Percentiles rank a stretch among this genome's conserved stretches.
Conservation (phyloP, 2,329 filamentous ascomycete species). For the Aspergillus neoniger region DNA sequence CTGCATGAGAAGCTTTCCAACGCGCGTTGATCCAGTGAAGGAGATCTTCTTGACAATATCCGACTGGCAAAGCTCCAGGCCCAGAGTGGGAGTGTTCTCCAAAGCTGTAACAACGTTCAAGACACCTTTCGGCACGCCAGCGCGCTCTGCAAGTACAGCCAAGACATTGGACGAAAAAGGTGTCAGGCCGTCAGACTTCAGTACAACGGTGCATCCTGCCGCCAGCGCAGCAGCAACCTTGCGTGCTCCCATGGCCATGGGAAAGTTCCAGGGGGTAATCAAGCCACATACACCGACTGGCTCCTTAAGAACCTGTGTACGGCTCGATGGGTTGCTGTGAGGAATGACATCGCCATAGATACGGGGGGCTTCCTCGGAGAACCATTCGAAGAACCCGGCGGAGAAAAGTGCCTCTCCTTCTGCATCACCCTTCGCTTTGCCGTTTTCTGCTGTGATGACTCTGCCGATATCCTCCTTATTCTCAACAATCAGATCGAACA, state of each 20-base stretch:
- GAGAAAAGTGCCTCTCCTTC: slow-evolving; percentile 58
- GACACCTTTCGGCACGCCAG: slow-evolving; percentile 82
- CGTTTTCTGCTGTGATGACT: slow-evolving; percentile 67
- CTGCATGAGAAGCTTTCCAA: slow-evolving; percentile 77
- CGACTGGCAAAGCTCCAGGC: slow-evolving; percentile 37
- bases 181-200: slow-evolving; percentile 85
- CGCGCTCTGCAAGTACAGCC: slow-evolving; percentile 77
- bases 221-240: slow-evolving; percentile 64
- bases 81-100: slow-evolving; percentile 74
- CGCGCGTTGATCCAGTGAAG: slow-evolving; percentile 75
- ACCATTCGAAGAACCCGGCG: slow-evolving; percentile 61
- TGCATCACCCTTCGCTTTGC: slow-evolving; percentile 61
- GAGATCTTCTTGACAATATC: slow-evolving; percentile 80
- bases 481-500: slow-evolving; percentile 63
- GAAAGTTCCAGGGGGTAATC: slow-evolving; percentile 68
- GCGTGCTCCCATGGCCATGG: slow-evolving; percentile 49
- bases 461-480: slow-evolving; percentile 63
- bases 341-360: slow-evolving; percentile 60
- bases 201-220: slow-evolving; percentile 86
- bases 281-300: slow-evolving; percentile 65
- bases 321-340: slow-evolving; percentile 55
- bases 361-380: slow-evolving; percentile 59
- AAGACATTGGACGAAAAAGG: slow-evolving; percentile 83
- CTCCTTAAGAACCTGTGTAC: slow-evolving; percentile 61
- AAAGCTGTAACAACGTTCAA: slow-evolving; percentile 80